Conservation (phyloP, 768 basidiomycete genomes). For the Boletales sp. region DNA sequence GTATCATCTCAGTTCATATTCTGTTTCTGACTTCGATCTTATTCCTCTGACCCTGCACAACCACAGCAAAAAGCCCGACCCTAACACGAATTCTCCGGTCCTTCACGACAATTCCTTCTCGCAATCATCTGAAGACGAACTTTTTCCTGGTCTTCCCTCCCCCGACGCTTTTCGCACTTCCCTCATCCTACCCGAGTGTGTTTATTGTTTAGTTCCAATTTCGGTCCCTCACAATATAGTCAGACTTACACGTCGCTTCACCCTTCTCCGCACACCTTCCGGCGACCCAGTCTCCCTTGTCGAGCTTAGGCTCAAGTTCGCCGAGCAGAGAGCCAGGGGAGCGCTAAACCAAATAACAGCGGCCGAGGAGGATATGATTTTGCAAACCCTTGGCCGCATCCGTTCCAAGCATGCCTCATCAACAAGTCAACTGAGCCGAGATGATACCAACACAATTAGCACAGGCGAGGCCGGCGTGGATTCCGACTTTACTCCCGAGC, state of each 20-base stretch:
- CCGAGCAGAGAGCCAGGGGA: constrained; percentile 72
- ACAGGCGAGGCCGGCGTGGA: constrained; percentile 19
- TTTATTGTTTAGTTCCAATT: constrained; percentile 13
- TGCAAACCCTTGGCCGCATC: constrained; percentile 64
- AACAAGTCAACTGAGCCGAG: constrained; percentile 14
- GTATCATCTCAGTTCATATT: constrained; percentile 25
- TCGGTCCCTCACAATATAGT: constrained; percentile 13
- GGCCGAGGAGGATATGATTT: constrained; percentile 81
- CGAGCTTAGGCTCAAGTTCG: constrained; percentile 61
- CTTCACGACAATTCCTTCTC: constrained; percentile 31
- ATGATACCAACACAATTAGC: constrained; percentile 15
- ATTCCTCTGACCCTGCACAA: constrained; percentile 22
- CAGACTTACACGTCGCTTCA: constrained; percentile 81
- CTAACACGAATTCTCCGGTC: constrained; percentile 44
- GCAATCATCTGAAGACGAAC: constrained; percentile 34
- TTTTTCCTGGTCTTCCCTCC: constrained; percentile 58
- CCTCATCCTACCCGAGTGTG: constrained; percentile 82
- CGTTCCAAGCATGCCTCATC: constrained; percentile 34
- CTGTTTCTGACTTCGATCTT: constrained; percentile 18
- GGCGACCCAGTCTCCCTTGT: constrained; percentile 66
- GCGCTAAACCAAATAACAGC: constrained; percentile 67
- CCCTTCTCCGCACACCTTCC: constrained; percentile 65
- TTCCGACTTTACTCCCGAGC: constrained; percentile 31
- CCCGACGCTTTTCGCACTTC: constrained; percentile 81
- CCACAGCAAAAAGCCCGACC: constrained; percentile 74